Base-by-base conservation (phyloP, 352 stramenopile genomes). In the Albugo laibachii region DNA sequence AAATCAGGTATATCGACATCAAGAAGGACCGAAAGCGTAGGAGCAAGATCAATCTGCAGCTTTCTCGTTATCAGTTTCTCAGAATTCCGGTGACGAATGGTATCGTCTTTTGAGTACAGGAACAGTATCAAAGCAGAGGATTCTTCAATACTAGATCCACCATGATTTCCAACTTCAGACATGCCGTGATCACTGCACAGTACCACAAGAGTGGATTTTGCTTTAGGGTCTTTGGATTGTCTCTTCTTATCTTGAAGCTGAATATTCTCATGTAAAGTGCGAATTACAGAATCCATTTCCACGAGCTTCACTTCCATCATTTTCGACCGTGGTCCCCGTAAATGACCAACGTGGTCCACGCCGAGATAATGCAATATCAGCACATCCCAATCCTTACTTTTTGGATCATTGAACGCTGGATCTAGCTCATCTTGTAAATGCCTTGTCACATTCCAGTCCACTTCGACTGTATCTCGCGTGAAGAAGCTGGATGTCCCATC, bases 101-200 rank as follows among this genome's bases (percentile, higher is more conserved):
- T 34, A 66, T 57, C 0, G 53, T 47, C 39, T 59, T 80, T 62
- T 13, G 68, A 66, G 19, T 59, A 61, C 19, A 86, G 53, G 51
- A 93, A 92, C 50, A 86, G 60, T 44, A 92, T 53, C 10, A 93
- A 51, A 1, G 80, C 79, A 1, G 76, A 91, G 0, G 79, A 79
- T 41, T 93, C 80, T 47, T 91, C 79, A 0, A 88, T 47, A 0
- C 79, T 89, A 3, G 80, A 76, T 13, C 80, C 80, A 5, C 80
- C 80, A 45, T 93, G 80, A 36, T 92, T 93, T 4, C 80, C 80
- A 18, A 80, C 66, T 50, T 93, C 79, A 6, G 80, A 89, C 80
- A 93, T 93, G 16, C 78, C 80, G 48, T 93, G 80, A 52, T 93
- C 80, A 31, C 78, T 92, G 49, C 80, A 87, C 13, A 93, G 38